Conservation (phyloP, 345 rosid species). For the Citrus reticulata region DNA sequence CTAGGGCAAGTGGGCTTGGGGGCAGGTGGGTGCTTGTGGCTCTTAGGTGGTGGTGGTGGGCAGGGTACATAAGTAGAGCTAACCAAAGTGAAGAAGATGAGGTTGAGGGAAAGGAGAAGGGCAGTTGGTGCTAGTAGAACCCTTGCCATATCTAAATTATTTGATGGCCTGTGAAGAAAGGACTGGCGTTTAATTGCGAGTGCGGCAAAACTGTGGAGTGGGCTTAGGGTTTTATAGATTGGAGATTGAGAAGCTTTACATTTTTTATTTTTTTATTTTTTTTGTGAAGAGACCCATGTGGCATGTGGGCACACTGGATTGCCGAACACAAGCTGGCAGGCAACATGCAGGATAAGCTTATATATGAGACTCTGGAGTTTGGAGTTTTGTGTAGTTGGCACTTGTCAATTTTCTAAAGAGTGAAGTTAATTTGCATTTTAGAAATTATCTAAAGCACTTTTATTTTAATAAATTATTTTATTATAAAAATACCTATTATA, state of each 20-base stretch:
- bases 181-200: neutral
- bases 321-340: conserved; percentile 21
- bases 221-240: conserved; percentile 26
- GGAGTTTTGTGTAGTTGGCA: conserved; percentile 13
- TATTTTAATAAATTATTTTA: too few relatives aligned
- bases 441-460: too few relatives aligned
- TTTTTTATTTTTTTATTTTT: neutral
- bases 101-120: conserved; percentile 52
- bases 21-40: conserved; percentile 19
- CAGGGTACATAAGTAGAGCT: conserved; percentile 42
- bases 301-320: conserved; percentile 14
- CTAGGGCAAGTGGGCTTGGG: conserved; percentile 51
- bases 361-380: neutral
- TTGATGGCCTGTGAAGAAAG: neutral
- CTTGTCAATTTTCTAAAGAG: conserved; percentile 8
- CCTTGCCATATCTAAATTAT: conserved; percentile 34
- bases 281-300: conserved; percentile 14
- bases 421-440: too few relatives aligned
- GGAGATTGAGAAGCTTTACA: neutral
- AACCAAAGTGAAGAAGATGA: conserved; percentile 59
- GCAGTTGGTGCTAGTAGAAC: conserved; percentile 35
- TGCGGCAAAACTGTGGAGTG: conserved; percentile 7
- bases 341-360: conserved; percentile 6
- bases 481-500: too few relatives aligned
- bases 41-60: conserved; percentile 42